Percentiles rank a stretch among this genome's conserved stretches.
These are phyloP conservation scores for Clohesyomyces aquaticus DNA, from an alignment of 495 filamentous ascomycete genomes.

Conservation along the genomic window DNA sequence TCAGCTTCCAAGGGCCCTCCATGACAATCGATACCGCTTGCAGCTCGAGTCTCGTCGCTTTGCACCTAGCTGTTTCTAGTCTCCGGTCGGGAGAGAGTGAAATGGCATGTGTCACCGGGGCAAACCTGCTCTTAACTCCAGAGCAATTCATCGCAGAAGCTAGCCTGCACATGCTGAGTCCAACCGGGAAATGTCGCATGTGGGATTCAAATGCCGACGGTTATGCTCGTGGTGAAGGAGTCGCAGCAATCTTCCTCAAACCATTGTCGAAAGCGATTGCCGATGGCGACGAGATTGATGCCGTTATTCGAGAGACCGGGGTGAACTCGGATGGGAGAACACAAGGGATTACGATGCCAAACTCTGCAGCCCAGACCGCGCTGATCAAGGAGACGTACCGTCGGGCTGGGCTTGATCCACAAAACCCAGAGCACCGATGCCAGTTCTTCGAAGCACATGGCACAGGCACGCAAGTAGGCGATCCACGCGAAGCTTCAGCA, in stretches of 20 bases:
- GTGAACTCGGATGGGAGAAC: slow-evolving; percentile 24
- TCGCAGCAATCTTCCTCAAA: slow-evolving; percentile 51
- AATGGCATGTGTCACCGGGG: neutral
- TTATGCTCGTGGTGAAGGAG: slow-evolving; percentile 55
- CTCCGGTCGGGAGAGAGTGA: neutral
- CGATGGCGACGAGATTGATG: slow-evolving; percentile 24
- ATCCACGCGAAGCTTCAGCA: neutral
- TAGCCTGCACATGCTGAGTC: slow-evolving; percentile 24
- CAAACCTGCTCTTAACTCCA: neutral
- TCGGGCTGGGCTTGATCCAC: neutral
- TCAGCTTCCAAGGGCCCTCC: slow-evolving; percentile 15
- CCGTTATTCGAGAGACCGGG: slow-evolving; percentile 21
- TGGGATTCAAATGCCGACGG: slow-evolving; percentile 53
- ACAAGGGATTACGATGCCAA: slow-evolving; percentile 21
- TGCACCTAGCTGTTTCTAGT: neutral
- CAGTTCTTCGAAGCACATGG: slow-evolving; percentile 2
- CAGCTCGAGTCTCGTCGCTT: slow-evolving; percentile 9
- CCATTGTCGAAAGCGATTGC: slow-evolving; percentile 16
- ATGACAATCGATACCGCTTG: slow-evolving; percentile 24
- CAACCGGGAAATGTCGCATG: slow-evolving; percentile 38
- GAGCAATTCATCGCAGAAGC: neutral
- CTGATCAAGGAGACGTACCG: slow-evolving; percentile 24
- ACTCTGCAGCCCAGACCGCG: slow-evolving; percentile 17
- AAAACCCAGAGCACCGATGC: neutral
- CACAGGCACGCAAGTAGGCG: neutral